Conservation (phyloP, 495 filamentous ascomycete species). For the Niebla homalea region DNA sequence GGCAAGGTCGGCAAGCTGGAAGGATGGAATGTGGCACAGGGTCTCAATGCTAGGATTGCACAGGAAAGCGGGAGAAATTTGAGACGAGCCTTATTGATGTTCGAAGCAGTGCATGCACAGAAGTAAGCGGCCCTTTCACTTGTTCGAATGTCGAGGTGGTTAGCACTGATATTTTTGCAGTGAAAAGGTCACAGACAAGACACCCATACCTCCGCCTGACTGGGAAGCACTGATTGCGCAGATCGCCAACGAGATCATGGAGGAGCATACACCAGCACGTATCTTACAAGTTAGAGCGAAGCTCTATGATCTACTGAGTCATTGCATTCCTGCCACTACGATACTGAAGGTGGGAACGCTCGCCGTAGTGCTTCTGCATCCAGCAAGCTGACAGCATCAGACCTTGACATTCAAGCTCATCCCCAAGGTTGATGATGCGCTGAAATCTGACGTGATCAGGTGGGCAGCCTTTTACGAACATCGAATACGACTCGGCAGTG, state of each 20-base stretch:
- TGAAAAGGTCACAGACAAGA: constrained; percentile 79
- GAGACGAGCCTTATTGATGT: constrained; percentile 82
- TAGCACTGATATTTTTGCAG: constrained; percentile 29
- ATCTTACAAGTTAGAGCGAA: constrained; percentile 80
- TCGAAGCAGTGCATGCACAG: constrained; percentile 89
- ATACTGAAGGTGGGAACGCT: constrained; percentile 57
- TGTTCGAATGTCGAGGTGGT: constrained; percentile 4
- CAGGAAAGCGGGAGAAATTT: constrained; percentile 87
- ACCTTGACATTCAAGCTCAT: constrained; percentile 87
- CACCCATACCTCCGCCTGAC: constrained; percentile 83
- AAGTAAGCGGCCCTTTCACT: constrained; percentile 45
- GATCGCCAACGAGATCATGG: constrained; percentile 81
- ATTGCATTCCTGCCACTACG: constrained; percentile 89
- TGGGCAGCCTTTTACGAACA: constrained; percentile 98
- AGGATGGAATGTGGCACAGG: constrained; percentile 54
- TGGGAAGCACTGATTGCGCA: constrained; percentile 85
- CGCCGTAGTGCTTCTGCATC: background rate
- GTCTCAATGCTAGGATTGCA: constrained; percentile 70
- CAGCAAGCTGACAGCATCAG: constrained; percentile 19
- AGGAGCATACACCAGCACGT: constrained; percentile 73
- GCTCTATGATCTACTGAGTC: constrained; percentile 88
- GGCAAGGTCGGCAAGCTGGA: constrained; percentile 62
- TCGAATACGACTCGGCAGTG: constrained; percentile 69
- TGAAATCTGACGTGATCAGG: constrained; percentile 85
- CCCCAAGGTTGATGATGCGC: constrained; percentile 65